Conservation (phyloP, 2,329 filamentous ascomycete species). For the Nigrograna mackinnonii region DNA sequence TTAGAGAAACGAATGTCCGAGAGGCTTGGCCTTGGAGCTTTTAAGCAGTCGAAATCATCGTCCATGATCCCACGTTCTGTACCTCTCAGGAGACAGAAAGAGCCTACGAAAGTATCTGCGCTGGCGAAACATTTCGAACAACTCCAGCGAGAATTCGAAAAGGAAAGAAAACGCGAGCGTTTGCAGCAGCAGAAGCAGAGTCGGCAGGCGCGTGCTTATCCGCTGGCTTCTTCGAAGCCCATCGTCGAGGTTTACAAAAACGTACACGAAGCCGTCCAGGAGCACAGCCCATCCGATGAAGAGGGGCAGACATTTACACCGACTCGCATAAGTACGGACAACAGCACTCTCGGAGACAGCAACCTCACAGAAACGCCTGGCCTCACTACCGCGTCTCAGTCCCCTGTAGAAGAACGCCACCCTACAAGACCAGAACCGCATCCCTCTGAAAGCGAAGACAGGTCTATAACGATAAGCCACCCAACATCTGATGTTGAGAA, state of each 20-base stretch:
- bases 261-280: slow-evolving; percentile 88
- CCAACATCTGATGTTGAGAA: slow-evolving; percentile 56
- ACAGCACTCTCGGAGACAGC: slow-evolving; percentile 41
- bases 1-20: slow-evolving; percentile 78
- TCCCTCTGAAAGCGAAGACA: slow-evolving; percentile 26
- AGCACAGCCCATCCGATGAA: slow-evolving; percentile 70
- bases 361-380: slow-evolving; percentile 33
- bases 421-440: slow-evolving; percentile 3
- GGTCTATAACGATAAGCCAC: slow-evolving; percentile 30
- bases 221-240: slow-evolving; percentile 89
- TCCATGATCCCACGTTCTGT: slow-evolving; percentile 87
- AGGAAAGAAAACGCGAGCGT: slow-evolving; percentile 85
- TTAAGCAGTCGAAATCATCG: slow-evolving; percentile 62
- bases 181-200: slow-evolving; percentile 80
- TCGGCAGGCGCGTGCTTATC: slow-evolving; percentile 78
- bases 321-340: slow-evolving; percentile 36
- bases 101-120: slow-evolving; percentile 81
- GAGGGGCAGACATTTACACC: slow-evolving; percentile 49
- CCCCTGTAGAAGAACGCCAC: slow-evolving; percentile 37
- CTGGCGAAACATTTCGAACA: slow-evolving; percentile 96
- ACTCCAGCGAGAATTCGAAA: slow-evolving; percentile 93
- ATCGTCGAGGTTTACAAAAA: slow-evolving; percentile 96
- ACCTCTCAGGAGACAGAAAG: slow-evolving; percentile 60
- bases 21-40: slow-evolving; percentile 65
- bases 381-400: slow-evolving; percentile 33